A percentile compares a stretch with the other conserved stretches of the same genome.
Conservation (phyloP, 2,329 filamentous ascomycete genomes). For the Neofusicoccum kwambonambiense region DNA sequence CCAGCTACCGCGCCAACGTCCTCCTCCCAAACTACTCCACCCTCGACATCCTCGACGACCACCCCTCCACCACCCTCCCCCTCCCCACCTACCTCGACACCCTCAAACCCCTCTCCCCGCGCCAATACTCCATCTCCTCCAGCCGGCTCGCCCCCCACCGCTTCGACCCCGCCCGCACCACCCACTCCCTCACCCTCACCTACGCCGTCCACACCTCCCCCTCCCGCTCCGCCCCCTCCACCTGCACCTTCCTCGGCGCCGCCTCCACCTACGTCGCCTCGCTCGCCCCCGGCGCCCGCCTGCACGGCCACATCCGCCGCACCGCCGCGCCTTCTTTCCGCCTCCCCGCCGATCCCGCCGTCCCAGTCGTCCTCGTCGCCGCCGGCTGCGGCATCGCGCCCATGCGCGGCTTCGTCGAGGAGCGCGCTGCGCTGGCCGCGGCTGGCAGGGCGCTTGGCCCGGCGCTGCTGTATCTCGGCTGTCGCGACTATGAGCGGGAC, state of each 20-base stretch:
- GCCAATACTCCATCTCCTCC: slow-evolving; percentile 73
- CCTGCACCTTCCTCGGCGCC: slow-evolving; percentile 39
- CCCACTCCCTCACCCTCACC: slow-evolving; percentile 58
- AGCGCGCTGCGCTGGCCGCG: slow-evolving; percentile 23
- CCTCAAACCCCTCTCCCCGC: slow-evolving; percentile 69
- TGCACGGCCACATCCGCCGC: slow-evolving; percentile 34
- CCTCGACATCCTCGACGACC: slow-evolving; percentile 25
- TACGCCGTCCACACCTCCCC: slow-evolving; percentile 59
- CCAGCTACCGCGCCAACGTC: slow-evolving; percentile 14
- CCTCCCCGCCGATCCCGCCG: slow-evolving; percentile 35
- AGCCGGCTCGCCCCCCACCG: slow-evolving; percentile 52
- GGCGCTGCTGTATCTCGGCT: slow-evolving; percentile 62
- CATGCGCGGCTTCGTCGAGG: slow-evolving; percentile 34
- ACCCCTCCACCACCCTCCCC: slow-evolving; percentile 32
- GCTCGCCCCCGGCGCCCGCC: slow-evolving; percentile 30
- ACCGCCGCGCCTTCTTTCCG: slow-evolving; percentile 36
- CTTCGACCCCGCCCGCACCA: background rate
- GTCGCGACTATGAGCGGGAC: slow-evolving; percentile 54
- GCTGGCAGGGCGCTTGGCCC: slow-evolving; percentile 46
- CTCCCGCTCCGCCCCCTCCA: slow-evolving; percentile 32
- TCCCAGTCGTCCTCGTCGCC: slow-evolving; percentile 49
- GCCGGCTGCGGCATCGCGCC: slow-evolving; percentile 33
- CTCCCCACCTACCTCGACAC: slow-evolving; percentile 65
- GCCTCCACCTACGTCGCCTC: slow-evolving; percentile 36
- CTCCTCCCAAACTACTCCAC: slow-evolving; percentile 20